Conservation (phyloP, 2,329 filamentous ascomycete species). For the Xylaria sp. region DNA sequence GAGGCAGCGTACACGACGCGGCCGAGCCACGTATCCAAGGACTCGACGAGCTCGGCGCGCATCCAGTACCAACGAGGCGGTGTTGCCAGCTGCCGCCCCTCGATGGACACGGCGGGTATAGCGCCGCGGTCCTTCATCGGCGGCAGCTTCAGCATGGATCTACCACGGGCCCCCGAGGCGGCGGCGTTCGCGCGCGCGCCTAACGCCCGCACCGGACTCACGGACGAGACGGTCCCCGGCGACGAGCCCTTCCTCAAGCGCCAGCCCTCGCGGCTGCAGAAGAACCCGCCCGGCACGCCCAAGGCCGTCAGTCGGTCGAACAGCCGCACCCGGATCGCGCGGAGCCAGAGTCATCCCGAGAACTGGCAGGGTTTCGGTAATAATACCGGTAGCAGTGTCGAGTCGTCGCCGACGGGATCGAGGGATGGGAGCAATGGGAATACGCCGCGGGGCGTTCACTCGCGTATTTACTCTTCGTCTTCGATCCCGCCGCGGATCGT, state of each 20-base stretch:
- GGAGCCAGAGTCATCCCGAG: slow-evolving; percentile 60
- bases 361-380: slow-evolving; percentile 49
- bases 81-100: slow-evolving; percentile 44
- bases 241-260: slow-evolving; percentile 69
- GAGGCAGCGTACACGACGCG: slow-evolving; percentile 41
- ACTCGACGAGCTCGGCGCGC: slow-evolving; percentile 53
- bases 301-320: slow-evolving; percentile 38
- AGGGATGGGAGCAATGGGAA: slow-evolving; percentile 16
- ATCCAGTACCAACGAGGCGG: slow-evolving; percentile 62
- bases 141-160: slow-evolving; percentile 58
- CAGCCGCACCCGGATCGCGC: slow-evolving; percentile 56
- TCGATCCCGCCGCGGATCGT: slow-evolving; percentile 58
- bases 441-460: slow-evolving; percentile 46
- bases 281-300: slow-evolving; percentile 54
- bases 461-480: slow-evolving; percentile 58
- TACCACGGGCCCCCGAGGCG: slow-evolving; percentile 56
- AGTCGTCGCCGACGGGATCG: slow-evolving; percentile 52
- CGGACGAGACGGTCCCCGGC: slow-evolving; percentile 70
- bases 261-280: slow-evolving; percentile 65
- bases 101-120: slow-evolving; percentile 44
- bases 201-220: slow-evolving; percentile 71
- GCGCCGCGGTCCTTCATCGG: slow-evolving; percentile 52
- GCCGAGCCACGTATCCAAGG: slow-evolving; percentile 50
- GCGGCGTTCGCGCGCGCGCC: slow-evolving; percentile 69
- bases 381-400: slow-evolving; percentile 43